Percentiles rank a stretch among this genome's conserved stretches.
phyloP scores from a whole-genome alignment of 75 land plant genomes.

The Larix kaempferi region DNA sequence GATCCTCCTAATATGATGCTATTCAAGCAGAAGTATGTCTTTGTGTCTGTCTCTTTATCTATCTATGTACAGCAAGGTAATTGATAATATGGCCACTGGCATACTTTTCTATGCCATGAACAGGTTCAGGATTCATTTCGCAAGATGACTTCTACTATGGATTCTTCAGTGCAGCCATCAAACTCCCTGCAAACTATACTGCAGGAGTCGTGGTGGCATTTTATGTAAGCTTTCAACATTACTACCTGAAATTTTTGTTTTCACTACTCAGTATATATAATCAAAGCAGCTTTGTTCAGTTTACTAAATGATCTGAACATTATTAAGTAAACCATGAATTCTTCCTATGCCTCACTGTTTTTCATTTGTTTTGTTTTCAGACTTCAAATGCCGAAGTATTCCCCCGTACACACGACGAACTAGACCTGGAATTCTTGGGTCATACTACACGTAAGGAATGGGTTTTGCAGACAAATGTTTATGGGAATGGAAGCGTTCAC shows the following conservation, averaged over 20 bases:
- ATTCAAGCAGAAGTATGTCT: too few species aligned
- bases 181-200: slow-evolving; percentile 55
- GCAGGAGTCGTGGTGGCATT: slow-evolving; percentile 77
- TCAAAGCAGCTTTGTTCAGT: not conserved
- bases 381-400: slow-evolving; percentile 20
- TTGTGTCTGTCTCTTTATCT: too few species aligned
- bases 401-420: slow-evolving; percentile 53
- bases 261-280: not conserved
- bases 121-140: slow-evolving; percentile 72
- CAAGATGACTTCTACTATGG: slow-evolving; percentile 53
- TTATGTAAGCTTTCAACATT: slow-evolving; percentile 50
- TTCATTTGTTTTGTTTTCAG: slow-evolving; percentile 10
- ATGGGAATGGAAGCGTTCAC: slow-evolving; percentile 42
- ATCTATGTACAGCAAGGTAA: not conserved
- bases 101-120: not conserved
- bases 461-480: slow-evolving; percentile 63
- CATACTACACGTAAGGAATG: slow-evolving; percentile 46
- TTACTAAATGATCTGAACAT: not conserved
- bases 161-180: slow-evolving; percentile 72
- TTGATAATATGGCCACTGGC: not conserved
- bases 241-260: not conserved
- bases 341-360: not conserved
- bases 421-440: slow-evolving; percentile 70
- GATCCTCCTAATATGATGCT: too few species aligned
- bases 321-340: not conserved